Percentiles rank a stretch among this genome's conserved stretches.
These are phyloP conservation scores for Teratosphaeria pseudoeucalypti DNA, from an alignment of 2,329 filamentous ascomycete genomes.

Conservation along the genomic window DNA sequence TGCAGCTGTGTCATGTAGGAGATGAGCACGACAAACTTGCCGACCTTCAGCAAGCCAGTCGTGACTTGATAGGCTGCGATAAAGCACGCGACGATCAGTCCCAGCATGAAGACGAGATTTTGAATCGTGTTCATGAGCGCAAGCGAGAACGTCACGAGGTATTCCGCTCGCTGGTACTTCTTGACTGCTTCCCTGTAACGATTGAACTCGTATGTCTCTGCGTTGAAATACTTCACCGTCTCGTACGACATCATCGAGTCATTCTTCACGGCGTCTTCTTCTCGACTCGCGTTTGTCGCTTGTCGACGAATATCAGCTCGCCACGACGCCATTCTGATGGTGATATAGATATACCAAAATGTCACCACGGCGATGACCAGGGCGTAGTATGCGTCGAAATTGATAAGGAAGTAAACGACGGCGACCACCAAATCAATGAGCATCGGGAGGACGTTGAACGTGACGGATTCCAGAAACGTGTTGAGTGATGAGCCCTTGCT, in stretches of 20 bases:
- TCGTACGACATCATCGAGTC: constrained; percentile 99
- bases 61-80: constrained; percentile 61
- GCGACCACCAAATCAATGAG: constrained; percentile 79
- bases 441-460: constrained; percentile 93
- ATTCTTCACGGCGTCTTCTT: constrained; percentile 96
- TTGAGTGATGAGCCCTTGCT: constrained; percentile 97
- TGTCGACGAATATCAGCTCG: constrained; percentile 80
- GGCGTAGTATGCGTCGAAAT: constrained; percentile 81
- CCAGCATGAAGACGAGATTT: constrained; percentile 53
- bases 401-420: constrained; percentile 66
- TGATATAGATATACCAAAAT: constrained; percentile 93
- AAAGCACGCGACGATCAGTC: constrained; percentile 57
- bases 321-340: constrained; percentile 90
- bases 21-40: constrained; percentile 60
- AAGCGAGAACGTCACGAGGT: constrained; percentile 45
- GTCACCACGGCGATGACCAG: constrained; percentile 83
- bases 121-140: constrained; percentile 52
- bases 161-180: constrained; percentile 48
- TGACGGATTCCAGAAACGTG: constrained; percentile 89
- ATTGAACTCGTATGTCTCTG: constrained; percentile 48
- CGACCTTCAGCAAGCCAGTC: constrained; percentile 48
- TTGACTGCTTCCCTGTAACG: constrained; percentile 47
- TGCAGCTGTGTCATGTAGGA: constrained; percentile 68
- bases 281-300: constrained; percentile 89
- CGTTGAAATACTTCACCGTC: constrained; percentile 57